Percentiles rank a stretch among this genome's conserved stretches.
These are phyloP conservation scores for Beauveria pseudobassiana DNA, from an alignment of 2,329 filamentous ascomycete genomes.

Conservation along the genomic window DNA sequence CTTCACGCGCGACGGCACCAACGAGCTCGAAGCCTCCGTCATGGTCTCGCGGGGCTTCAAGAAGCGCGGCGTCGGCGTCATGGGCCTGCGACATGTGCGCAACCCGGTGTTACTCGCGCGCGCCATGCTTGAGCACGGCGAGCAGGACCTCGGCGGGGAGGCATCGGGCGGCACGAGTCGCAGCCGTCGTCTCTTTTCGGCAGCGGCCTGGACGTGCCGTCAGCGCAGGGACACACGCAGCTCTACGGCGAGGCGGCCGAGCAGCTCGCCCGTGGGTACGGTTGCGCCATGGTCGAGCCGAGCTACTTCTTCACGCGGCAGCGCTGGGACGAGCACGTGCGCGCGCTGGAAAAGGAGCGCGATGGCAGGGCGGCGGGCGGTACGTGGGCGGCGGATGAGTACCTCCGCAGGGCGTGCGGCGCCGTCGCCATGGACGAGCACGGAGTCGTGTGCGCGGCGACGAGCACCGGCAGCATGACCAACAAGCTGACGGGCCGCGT, in stretches of 20 bases:
- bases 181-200: background rate
- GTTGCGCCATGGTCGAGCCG: slow-evolving; percentile 60
- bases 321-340: slow-evolving; percentile 70
- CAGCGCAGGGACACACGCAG: slow-evolving; percentile 63
- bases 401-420: slow-evolving; percentile 75
- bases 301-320: slow-evolving; percentile 72
- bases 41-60: slow-evolving; percentile 70
- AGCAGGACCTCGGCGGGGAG: slow-evolving; percentile 46
- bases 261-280: slow-evolving; percentile 58
- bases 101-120: slow-evolving; percentile 72
- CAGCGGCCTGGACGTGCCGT: slow-evolving; percentile 35
- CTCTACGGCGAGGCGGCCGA: slow-evolving; percentile 63
- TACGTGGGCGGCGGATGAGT: slow-evolving; percentile 54
- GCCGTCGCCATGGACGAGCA: slow-evolving; percentile 73
- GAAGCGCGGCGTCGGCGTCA: slow-evolving; percentile 73
- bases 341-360: slow-evolving; percentile 37
- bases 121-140: slow-evolving; percentile 61
- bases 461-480: slow-evolving; percentile 69
- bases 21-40: slow-evolving; percentile 79
- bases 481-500: slow-evolving; percentile 83
- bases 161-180: slow-evolving; percentile 21
- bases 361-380: slow-evolving; percentile 12
- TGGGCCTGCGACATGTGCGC: slow-evolving; percentile 64
- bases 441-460: slow-evolving; percentile 63
- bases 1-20: slow-evolving; percentile 74